These are phyloP conservation scores for Liriodendron chinense DNA, from an alignment of 164 flowering plant species.

Conservation along the genomic window DNA sequence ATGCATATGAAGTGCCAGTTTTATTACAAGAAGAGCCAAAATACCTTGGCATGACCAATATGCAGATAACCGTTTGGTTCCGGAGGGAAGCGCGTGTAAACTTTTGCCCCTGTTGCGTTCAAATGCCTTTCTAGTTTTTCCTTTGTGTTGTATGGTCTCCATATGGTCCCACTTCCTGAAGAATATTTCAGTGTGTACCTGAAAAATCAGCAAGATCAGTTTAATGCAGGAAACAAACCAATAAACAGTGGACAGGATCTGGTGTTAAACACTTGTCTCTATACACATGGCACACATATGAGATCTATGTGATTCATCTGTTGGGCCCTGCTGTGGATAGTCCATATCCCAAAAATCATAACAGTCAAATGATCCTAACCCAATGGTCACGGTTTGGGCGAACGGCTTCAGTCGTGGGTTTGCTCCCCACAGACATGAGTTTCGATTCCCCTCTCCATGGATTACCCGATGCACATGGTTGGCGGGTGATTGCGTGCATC, in stretches of 20 bases:
- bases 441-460: no score
- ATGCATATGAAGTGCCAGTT: conserved; percentile 3
- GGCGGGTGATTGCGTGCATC: no score
- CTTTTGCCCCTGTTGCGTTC: conserved; percentile 65
- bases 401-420: no score
- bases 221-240: background rate
- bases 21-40: background rate
- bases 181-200: conserved; percentile 94
- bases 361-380: no score
- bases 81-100: conserved; percentile 89
- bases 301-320: no score
- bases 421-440: no score
- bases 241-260: background rate
- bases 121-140: conserved; percentile 76
- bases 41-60: conserved; percentile 99
- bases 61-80: conserved; percentile 99
- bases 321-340: no score
- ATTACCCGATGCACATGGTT: no score
- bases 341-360: no score
- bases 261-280: no score
- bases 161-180: conserved; percentile 71
- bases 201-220: conserved; percentile 17
- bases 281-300: no score
- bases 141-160: conserved; percentile 75
- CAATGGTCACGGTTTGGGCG: no score